These are phyloP conservation scores for Phytopythium cucurbitacearum DNA, from an alignment of 352 stramenopile genomes.

Conservation along the genomic window DNA sequence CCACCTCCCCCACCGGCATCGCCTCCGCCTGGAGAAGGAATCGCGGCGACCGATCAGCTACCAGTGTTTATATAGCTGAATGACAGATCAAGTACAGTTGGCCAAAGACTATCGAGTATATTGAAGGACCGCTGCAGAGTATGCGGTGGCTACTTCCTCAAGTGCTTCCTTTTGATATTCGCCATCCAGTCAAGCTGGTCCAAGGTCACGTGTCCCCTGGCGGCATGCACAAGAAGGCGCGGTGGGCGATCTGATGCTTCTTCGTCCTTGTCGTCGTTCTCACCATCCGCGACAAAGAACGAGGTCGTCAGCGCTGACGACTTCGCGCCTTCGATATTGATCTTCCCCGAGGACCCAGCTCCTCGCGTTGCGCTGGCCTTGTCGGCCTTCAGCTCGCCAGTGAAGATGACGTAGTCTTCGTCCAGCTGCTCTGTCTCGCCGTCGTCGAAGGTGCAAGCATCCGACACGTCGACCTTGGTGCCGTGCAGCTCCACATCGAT, in stretches of 20 bases:
- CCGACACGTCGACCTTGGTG: conserved; percentile 28
- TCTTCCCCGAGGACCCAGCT: conserved; percentile 44
- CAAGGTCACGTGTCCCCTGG: conserved; percentile 32
- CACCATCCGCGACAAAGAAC: conserved; percentile 56
- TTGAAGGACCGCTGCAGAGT: not conserved
- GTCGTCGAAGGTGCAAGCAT: conserved; percentile 38
- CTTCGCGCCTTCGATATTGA: conserved; percentile 71
- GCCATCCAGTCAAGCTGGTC: conserved; percentile 79
- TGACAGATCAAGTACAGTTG: too few relatives aligned
- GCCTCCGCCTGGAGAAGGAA: too few relatives aligned
- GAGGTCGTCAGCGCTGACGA: conserved; percentile 68
- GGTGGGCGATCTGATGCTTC: conserved; percentile 9
- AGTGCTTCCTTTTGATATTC: conserved; percentile 74
- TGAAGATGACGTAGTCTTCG: conserved; percentile 72
- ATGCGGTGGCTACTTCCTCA: conserved; percentile 22
- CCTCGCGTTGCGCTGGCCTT: conserved; percentile 4
- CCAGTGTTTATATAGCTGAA: too few relatives aligned
- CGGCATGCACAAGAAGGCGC: conserved; percentile 43
- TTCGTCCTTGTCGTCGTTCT: conserved; percentile 4
- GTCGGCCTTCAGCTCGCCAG: conserved; percentile 31
- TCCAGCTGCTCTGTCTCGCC: conserved; percentile 68
- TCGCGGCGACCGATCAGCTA: too few relatives aligned
- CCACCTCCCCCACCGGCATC: too few relatives aligned
- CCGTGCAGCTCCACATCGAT: conserved; percentile 70
- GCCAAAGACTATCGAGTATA: too few relatives aligned